Evolutionary conservation across 768 basidiomycete species (phyloP).

Genomic region (Tricholoma sp.): DNA sequence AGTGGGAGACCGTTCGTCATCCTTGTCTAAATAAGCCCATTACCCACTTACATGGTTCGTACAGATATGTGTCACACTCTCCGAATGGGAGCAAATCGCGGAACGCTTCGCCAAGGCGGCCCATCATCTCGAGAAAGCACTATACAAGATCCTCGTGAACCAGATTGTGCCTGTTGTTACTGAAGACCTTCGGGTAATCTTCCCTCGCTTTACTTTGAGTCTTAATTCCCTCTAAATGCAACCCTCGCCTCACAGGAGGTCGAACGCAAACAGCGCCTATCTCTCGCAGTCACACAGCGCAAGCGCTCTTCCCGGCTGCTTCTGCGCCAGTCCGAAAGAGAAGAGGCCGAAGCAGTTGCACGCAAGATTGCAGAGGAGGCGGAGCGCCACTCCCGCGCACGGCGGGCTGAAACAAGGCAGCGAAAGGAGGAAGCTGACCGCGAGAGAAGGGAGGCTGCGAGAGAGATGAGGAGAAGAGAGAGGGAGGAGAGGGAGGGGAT

Average conservation of each 20-base stretch:
- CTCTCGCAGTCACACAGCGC: slow-evolving; percentile 75
- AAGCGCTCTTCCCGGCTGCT: slow-evolving; percentile 91
- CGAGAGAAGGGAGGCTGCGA: slow-evolving; percentile 48
- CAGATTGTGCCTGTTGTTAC: slow-evolving; percentile 68
- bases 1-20: slow-evolving; percentile 83
- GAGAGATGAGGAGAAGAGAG: slow-evolving; percentile 49
- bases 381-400: slow-evolving; percentile 60
- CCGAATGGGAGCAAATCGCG: slow-evolving; percentile 81
- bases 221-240: slow-evolving; percentile 4
- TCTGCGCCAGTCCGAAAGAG: slow-evolving; percentile 71
- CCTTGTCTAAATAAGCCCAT: not conserved
- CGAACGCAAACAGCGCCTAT: slow-evolving; percentile 55
- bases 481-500: slow-evolving; percentile 38
- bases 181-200: slow-evolving; percentile 57
- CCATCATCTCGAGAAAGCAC: slow-evolving; percentile 75
- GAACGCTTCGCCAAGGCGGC: slow-evolving; percentile 71
- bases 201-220: not conserved
- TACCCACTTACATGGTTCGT: not conserved
- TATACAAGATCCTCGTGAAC: slow-evolving; percentile 63
- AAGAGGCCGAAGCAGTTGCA: slow-evolving; percentile 61
- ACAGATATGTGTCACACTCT: slow-evolving; percentile 77
- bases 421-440: slow-evolving; percentile 55
- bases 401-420: slow-evolving; percentile 50
- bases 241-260: slow-evolving; percentile 41
- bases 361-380: slow-evolving; percentile 58